Evolutionary conservation across 805 yeast genomes (phyloP).

Genomic region (Candida ponderosae): DNA sequence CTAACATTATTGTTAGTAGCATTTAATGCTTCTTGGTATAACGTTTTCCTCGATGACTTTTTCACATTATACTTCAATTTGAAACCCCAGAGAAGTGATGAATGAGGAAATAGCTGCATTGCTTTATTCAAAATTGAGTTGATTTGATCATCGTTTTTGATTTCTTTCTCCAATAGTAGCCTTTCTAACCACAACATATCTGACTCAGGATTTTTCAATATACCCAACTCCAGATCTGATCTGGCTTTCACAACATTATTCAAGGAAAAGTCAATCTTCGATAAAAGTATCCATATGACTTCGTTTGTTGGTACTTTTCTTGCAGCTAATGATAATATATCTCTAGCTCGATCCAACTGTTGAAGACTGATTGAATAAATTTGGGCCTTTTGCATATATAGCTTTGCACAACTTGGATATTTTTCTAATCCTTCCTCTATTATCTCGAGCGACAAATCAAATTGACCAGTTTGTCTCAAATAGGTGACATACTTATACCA

Average conservation of each 20-base stretch:
- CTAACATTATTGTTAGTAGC: constrained; percentile 52
- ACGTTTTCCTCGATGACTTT: constrained; percentile 44
- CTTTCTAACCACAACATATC: constrained; percentile 54
- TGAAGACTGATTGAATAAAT: constrained; percentile 27
- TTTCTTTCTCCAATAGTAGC: constrained; percentile 46
- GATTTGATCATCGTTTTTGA: constrained; percentile 44
- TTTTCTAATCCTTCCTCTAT: constrained; percentile 37
- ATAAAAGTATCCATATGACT: constrained; percentile 46
- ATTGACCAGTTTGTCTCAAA: constrained; percentile 31
- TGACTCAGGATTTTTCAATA: constrained; percentile 37
- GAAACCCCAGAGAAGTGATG: constrained; percentile 61
- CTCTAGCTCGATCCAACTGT: constrained; percentile 34
- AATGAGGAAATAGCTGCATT: constrained; percentile 46
- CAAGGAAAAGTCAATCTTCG: constrained; percentile 34
- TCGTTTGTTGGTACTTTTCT: constrained; percentile 35
- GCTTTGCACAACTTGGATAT: constrained; percentile 43
- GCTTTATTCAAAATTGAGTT: constrained; percentile 49
- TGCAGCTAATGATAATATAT: constrained; percentile 40
- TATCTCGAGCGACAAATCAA: constrained; percentile 30
- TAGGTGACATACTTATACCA: constrained; percentile 57
- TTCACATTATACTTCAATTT: constrained; percentile 37
- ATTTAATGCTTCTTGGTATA: constrained; percentile 64
- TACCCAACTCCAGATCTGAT: constrained; percentile 62
- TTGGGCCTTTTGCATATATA: constrained; percentile 60
- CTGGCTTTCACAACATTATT: constrained; percentile 52